Percentiles rank a stretch among this genome's conserved stretches.
phyloP scores from a whole-genome alignment of 116 monocot species.

The Phalaenopsis hybrid region DNA sequence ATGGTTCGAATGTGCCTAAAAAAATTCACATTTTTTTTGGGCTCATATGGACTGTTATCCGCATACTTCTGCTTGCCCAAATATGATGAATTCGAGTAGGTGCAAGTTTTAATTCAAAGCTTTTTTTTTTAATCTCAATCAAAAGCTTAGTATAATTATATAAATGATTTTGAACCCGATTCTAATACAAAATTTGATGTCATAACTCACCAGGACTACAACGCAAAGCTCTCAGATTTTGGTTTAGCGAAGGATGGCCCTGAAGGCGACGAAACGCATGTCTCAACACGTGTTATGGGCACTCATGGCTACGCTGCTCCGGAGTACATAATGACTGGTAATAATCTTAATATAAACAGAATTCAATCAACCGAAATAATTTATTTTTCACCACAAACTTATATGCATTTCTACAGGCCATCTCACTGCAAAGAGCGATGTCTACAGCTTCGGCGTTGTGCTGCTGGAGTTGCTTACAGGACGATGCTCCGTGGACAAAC shows the following conservation, averaged over 20 bases:
- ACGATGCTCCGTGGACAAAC: constrained; percentile 2
- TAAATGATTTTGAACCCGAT: neutral
- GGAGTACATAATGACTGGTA: constrained; percentile 11
- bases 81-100: too few species aligned
- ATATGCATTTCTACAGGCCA: neutral
- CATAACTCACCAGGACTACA: neutral
- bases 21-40: too few species aligned
- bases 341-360: too few species aligned
- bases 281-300: constrained; percentile 11
- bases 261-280: constrained; percentile 5
- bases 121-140: too few species aligned
- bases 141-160: too few species aligned
- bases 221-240: constrained; percentile 8
- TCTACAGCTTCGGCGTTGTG: constrained; percentile 20
- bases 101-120: too few species aligned
- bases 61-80: too few species aligned
- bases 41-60: too few species aligned
- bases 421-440: constrained; percentile 15
- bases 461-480: constrained; percentile 9
- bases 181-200: neutral
- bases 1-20: too few species aligned
- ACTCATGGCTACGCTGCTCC: constrained; percentile 8
- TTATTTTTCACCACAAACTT: too few species aligned
- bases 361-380: neutral
- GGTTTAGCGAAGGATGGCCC: constrained; percentile 8